Evolutionary conservation across 345 rosid species (phyloP).

Genomic region (Adansonia digitata): DNA sequence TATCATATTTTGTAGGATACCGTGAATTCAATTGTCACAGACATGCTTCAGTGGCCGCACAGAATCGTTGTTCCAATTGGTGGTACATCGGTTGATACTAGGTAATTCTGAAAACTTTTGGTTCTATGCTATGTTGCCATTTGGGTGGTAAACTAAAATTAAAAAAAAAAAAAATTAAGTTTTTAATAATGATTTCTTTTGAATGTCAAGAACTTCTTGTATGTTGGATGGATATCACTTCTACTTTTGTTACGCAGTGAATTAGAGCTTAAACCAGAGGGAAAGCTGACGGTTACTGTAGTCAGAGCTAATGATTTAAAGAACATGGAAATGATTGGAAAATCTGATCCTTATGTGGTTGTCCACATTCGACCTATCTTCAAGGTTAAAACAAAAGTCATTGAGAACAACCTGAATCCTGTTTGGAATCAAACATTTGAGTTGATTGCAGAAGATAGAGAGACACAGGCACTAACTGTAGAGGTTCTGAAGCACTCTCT

Average conservation of each 20-base stretch:
- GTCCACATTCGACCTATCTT: conserved; percentile 71
- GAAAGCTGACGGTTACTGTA: conserved; percentile 64
- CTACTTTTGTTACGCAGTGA: conserved; percentile 53
- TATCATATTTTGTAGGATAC: conserved; percentile 57
- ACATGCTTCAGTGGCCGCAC: conserved; percentile 99
- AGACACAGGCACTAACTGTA: conserved; percentile 71
- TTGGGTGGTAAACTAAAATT: neutral
- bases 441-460: conserved; percentile 95
- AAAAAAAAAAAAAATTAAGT: neutral
- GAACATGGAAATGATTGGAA: conserved; percentile 98
- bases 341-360: conserved; percentile 91
- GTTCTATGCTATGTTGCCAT: neutral
- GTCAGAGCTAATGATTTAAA: conserved; percentile 80
- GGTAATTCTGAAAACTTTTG: conserved; percentile 38
- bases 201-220: neutral
- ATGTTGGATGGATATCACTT: neutral
- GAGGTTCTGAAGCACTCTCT: conserved; percentile 47
- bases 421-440: conserved; percentile 85
- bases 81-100: conserved; percentile 77
- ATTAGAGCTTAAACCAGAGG: conserved; percentile 94
- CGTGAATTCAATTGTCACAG: conserved; percentile 72
- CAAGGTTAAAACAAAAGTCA: conserved; percentile 73
- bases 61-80: conserved; percentile 98
- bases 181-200: neutral
- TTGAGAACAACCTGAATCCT: conserved; percentile 94